These are phyloP conservation scores for Picocystis salinarum DNA, from an alignment of 139 green algal genomes.

Conservation along the genomic window DNA sequence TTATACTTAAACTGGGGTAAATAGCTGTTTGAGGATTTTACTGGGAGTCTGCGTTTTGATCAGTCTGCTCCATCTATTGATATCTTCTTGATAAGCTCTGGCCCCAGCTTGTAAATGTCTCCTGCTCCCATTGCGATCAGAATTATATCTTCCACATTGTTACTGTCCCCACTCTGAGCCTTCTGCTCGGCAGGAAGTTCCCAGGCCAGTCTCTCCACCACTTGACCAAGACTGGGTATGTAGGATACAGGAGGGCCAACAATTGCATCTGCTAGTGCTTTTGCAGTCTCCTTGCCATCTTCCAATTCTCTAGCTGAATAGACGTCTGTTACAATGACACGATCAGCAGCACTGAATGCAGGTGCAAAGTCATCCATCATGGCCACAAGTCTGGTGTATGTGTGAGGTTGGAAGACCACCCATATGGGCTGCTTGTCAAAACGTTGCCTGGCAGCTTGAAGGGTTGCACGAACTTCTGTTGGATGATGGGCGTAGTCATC, in stretches of 20 bases:
- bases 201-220: too few species aligned
- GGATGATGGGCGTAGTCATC: slow-evolving; percentile 7
- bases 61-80: too few species aligned
- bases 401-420: slow-evolving; percentile 21
- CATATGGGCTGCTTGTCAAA: slow-evolving; percentile 16
- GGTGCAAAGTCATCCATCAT: not conserved
- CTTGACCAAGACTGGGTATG: too few species aligned
- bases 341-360: not conserved
- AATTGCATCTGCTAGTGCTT: not conserved
- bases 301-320: not conserved
- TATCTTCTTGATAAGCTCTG: not conserved
- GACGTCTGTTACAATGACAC: not conserved
- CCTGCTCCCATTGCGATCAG: not conserved
- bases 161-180: not conserved
- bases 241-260: too few species aligned
- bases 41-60: too few species aligned
- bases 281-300: not conserved
- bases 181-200: too few species aligned
- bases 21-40: too few species aligned
- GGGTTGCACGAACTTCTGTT: slow-evolving; percentile 6
- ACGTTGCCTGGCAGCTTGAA: slow-evolving; percentile 15
- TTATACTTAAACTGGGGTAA: too few species aligned
- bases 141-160: not conserved
- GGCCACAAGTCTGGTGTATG: slow-evolving; percentile 1
- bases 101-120: not conserved